These are phyloP conservation scores for Entomortierella lignicola DNA, from an alignment of 192 early-diverging fungal genomes.

Conservation along the genomic window DNA sequence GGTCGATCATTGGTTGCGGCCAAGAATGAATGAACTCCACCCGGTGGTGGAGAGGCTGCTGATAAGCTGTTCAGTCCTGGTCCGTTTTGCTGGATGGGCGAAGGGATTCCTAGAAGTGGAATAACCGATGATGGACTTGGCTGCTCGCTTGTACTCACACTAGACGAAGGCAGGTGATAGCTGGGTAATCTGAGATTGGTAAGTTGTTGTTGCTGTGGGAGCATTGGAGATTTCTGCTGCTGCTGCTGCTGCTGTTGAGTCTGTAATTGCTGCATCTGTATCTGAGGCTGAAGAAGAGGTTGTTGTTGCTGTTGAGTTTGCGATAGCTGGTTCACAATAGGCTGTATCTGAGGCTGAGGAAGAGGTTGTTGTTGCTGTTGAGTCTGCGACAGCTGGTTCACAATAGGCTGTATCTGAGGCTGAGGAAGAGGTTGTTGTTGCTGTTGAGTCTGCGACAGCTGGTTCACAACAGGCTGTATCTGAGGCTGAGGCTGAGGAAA, in stretches of 20 bases:
- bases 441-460: background rate
- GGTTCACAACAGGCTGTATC: too few species aligned
- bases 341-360: too few species aligned
- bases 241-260: slow-evolving; percentile 7
- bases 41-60: slow-evolving; percentile 1
- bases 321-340: too few species aligned
- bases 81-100: slow-evolving; percentile 4
- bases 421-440: slow-evolving; percentile 1
- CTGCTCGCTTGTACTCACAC: background rate
- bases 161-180: background rate
- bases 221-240: background rate
- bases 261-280: background rate
- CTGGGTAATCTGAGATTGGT: background rate
- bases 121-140: slow-evolving; percentile 24
- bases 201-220: slow-evolving; percentile 1
- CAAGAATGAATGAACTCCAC: background rate
- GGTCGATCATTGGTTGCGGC: background rate
- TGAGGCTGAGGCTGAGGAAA: background rate
- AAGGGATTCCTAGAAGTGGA: slow-evolving; percentile 18
- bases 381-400: too few species aligned
- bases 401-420: too few species aligned
- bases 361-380: too few species aligned
- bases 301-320: too few species aligned
- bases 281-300: too few species aligned
- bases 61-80: background rate